phyloP scores from a whole-genome alignment of 768 basidiomycete species.

The Lepiota brunneoincarnata region DNA sequence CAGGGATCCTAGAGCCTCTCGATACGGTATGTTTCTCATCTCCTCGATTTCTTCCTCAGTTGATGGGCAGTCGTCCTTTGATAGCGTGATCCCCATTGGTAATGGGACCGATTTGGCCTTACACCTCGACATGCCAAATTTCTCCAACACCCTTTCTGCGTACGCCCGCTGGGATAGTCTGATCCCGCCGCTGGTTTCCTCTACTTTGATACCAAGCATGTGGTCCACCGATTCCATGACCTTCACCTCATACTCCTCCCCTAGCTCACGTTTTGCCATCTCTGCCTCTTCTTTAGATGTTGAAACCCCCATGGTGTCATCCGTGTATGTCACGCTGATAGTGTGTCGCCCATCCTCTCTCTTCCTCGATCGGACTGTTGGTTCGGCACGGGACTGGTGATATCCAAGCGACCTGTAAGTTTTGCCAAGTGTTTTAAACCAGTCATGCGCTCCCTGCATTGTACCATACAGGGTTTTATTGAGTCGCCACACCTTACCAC shows the following conservation, averaged over 20 bases:
- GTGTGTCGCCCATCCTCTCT: constrained; percentile 3
- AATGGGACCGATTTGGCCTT: not conserved
- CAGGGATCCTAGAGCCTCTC: too few species aligned
- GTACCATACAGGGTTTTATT: too few species aligned
- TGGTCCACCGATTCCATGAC: constrained; percentile 5
- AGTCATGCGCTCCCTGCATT: too few species aligned
- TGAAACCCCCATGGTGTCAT: too few species aligned
- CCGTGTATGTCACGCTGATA: not conserved
- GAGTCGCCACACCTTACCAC: too few species aligned
- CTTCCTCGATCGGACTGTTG: constrained; percentile 10
- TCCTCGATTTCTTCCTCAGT: too few species aligned
- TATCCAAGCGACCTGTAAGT: constrained; percentile 6
- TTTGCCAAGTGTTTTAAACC: too few species aligned
- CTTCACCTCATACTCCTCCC: constrained; percentile 3
- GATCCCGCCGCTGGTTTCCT: not conserved
- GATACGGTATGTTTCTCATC: too few species aligned
- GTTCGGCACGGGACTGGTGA: constrained; percentile 13
- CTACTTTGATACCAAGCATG: not conserved
- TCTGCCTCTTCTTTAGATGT: too few species aligned
- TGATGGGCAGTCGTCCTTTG: too few species aligned
- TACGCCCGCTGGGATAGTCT: not conserved
- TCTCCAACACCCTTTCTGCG: not conserved
- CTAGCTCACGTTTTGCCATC: too few species aligned
- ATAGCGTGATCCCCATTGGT: not conserved
- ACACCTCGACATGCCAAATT: not conserved